These are phyloP conservation scores for Saccharomyces eubayanus DNA, from an alignment of 805 yeast genomes.

Conservation along the genomic window DNA sequence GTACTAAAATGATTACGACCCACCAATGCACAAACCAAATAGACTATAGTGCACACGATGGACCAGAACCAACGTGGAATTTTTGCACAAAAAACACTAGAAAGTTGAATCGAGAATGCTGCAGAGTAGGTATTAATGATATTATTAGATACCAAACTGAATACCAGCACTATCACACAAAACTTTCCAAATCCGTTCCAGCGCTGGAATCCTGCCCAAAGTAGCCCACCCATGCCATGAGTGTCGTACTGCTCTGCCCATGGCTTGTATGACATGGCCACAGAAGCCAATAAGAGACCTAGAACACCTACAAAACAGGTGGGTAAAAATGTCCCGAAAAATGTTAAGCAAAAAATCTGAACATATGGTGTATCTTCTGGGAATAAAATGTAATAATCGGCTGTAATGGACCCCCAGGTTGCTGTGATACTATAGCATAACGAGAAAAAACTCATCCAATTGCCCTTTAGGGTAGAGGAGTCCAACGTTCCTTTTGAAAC, in stretches of 20 bases:
- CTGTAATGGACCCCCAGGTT: constrained; percentile 83
- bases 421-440: constrained; percentile 70
- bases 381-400: constrained; percentile 75
- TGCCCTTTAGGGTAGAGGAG: constrained; percentile 46
- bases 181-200: constrained; percentile 79
- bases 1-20: constrained; percentile 67
- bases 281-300: constrained; percentile 63
- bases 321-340: constrained; percentile 59
- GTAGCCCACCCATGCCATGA: constrained; percentile 69
- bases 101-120: constrained; percentile 67
- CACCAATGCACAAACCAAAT: constrained; percentile 62
- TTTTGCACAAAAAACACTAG: constrained; percentile 44
- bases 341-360: constrained; percentile 52
- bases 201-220: constrained; percentile 52
- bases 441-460: constrained; percentile 63
- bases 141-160: constrained; percentile 75
- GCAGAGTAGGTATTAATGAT: constrained; percentile 75
- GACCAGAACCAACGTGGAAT: constrained; percentile 78
- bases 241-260: constrained; percentile 51
- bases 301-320: constrained; percentile 67
- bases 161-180: constrained; percentile 55
- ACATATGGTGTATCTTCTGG: constrained; percentile 60
- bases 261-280: constrained; percentile 47
- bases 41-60: constrained; percentile 50
- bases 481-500: constrained; percentile 27